Percentiles rank a stretch among this genome's conserved stretches.
These are phyloP conservation scores for Plasmodium berghei DNA, from an alignment of 169 alveolate species.

Conservation along the genomic window DNA sequence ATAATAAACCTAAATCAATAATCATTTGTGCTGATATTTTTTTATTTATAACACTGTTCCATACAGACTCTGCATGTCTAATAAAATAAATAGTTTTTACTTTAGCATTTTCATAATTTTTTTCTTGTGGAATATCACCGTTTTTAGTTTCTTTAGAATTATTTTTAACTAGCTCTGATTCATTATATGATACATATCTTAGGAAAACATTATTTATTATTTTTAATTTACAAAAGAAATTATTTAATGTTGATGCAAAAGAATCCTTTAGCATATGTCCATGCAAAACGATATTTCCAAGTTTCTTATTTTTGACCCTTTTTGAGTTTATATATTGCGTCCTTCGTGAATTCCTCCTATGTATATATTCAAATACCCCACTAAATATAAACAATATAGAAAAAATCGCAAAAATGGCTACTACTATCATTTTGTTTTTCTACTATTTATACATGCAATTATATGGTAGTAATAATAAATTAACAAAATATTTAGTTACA, in stretches of 20 bases:
- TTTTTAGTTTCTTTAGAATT: not conserved
- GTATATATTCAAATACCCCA: constrained; percentile 27
- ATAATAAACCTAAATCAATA: constrained; percentile 11
- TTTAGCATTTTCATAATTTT: constrained; percentile 6
- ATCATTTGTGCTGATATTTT: constrained; percentile 1
- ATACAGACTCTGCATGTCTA: constrained; percentile 65
- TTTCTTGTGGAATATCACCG: not conserved
- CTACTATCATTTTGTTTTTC: constrained; percentile 11
- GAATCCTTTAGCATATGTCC: constrained; percentile 25
- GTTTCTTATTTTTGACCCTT: not conserved
- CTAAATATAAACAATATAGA: constrained; percentile 5
- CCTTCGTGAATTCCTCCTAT: constrained; percentile 22
- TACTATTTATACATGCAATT: not conserved
- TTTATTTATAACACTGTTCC: constrained; percentile 53
- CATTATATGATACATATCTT: not conserved
- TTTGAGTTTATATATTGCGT: not conserved
- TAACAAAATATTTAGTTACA: not conserved
- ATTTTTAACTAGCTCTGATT: not conserved
- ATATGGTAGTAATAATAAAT: not conserved
- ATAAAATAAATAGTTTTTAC: constrained; percentile 67
- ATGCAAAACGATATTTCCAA: constrained; percentile 28
- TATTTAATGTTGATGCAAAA: not conserved
- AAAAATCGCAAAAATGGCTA: not conserved
- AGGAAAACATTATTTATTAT: not conserved
- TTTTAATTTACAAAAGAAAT: constrained; percentile 23